A percentile compares a stretch with the other conserved stretches of the same genome.
These are phyloP conservation scores for Phytophthora aleatoria DNA, from an alignment of 352 stramenopile genomes.

Conservation along the genomic window DNA sequence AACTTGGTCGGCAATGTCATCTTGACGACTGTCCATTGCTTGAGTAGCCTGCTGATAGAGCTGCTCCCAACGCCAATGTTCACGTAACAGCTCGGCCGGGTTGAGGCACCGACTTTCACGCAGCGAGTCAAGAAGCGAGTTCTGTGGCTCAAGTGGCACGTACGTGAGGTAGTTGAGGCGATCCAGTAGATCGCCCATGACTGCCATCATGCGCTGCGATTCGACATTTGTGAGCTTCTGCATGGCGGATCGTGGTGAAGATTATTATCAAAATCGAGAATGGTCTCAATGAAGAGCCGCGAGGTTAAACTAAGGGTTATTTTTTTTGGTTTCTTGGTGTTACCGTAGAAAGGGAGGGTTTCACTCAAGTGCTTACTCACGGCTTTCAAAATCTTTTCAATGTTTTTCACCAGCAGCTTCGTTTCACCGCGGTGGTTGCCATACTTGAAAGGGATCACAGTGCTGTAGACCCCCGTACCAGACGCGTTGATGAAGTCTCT, in stretches of 20 bases:
- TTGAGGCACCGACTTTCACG: conserved; percentile 69
- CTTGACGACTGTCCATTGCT: conserved; percentile 57
- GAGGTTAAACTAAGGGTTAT: conserved; percentile 1
- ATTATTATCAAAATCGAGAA: conserved; percentile 2
- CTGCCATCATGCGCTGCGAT: conserved; percentile 87
- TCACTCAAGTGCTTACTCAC: no score
- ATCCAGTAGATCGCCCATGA: conserved; percentile 86
- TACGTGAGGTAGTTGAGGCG: conserved; percentile 88
- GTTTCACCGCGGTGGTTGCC: no score
- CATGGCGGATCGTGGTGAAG: conserved; percentile 40
- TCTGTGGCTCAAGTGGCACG: conserved; percentile 69
- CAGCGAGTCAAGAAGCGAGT: conserved; percentile 55
- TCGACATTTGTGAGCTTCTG: conserved; percentile 91
- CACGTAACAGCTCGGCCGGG: conserved; percentile 60
- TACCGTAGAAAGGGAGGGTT: no score
- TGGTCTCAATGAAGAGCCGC: conserved; percentile 15
- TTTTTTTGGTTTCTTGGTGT: neutral
- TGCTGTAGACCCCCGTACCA: no score
- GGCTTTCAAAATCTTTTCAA: no score
- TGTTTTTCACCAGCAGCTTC: no score
- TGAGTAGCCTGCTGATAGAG: conserved; percentile 66
- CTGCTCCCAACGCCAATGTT: conserved; percentile 85
- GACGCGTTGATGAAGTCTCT: no score
- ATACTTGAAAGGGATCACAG: no score
- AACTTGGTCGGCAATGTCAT: conserved; percentile 84